These are phyloP conservation scores for Erysimum cheiri DNA, from an alignment of 441 rosid genomes.

Conservation along the genomic window DNA sequence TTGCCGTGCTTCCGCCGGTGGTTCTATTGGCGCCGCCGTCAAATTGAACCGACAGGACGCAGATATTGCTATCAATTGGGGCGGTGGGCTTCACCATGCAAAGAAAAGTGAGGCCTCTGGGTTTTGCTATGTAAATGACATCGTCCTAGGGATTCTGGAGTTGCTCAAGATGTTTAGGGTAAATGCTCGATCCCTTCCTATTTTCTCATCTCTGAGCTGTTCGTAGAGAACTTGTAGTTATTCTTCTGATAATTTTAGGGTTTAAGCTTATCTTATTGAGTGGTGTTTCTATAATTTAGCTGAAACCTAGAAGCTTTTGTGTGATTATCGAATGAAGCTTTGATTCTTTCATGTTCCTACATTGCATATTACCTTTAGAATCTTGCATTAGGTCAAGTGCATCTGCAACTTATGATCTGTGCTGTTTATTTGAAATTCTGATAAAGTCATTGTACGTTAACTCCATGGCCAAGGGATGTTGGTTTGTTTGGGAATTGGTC, in stretches of 20 bases:
- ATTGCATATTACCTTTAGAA: constrained; percentile 5
- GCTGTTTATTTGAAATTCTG: neutral
- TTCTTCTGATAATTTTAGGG: constrained; percentile 11
- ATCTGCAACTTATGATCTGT: neutral
- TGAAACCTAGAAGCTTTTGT: constrained; percentile 6
- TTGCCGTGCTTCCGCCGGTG: constrained; percentile 81
- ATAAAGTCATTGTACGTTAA: neutral
- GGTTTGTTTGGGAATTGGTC: constrained; percentile 8
- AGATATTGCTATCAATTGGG: constrained; percentile 87
- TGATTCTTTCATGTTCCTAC: constrained; percentile 4
- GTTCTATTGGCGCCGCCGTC: constrained; percentile 55
- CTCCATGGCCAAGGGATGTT: constrained; percentile 4
- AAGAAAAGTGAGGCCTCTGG: constrained; percentile 88
- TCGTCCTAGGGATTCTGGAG: constrained; percentile 75
- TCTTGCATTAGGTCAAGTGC: constrained; percentile 18
- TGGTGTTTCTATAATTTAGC: neutral
- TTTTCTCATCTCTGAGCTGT: constrained; percentile 19
- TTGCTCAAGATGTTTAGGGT: constrained; percentile 61
- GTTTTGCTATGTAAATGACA: constrained; percentile 81
- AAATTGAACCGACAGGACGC: constrained; percentile 46
- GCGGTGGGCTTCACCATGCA: constrained; percentile 87
- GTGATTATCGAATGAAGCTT: constrained; percentile 4
- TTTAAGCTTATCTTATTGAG: constrained; percentile 32
- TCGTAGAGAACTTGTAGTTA: neutral
- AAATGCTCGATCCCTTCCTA: constrained; percentile 9